Evolutionary conservation across 208 protist genomes (phyloP), one percentile per base, ranked within the genome.

Genomic region (Trypanosoma caninum): DNA sequence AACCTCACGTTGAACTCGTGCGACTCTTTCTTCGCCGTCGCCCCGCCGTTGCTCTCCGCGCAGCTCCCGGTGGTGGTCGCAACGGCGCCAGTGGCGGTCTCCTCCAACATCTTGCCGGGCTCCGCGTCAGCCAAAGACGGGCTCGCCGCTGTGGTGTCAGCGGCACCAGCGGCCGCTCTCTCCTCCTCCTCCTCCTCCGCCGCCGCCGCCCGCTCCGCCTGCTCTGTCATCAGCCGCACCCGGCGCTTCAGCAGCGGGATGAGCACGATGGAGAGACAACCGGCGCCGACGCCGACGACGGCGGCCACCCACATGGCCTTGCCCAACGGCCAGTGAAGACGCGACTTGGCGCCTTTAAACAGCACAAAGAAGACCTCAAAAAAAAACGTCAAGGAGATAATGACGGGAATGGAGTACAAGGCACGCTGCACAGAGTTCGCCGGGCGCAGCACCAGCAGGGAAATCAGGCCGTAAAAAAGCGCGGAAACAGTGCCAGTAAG

Each of bases 301-400:
- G 74, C 66, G 10, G 74, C 74, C 5, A 93, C 78, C 82, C 80
- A 93, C 41, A 63, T 67, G 1, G 78, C 72, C 31, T 81, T 61
- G 9, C 59, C 44, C 20, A 79, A 59, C 11, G 37, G 47, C 86
- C 86, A 89, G 53, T 89, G 64, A 25, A 89, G 69, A 13, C 69
- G 65, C 30, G 57, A 78, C 33, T 74, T 73, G 7, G 80, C 86
- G 10, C 82, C 86, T 69, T 89, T 92, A 59, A 73, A 87, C 3
- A 93, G 72, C 18, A 89, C 66, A 51, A 89, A 93, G 76, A 93
- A 89, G 41, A 74, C 42, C 76, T 93, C 82, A 13, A 93, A 62
- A 62, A 93, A 93, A 58, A 89, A 82, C 16, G 82, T 70, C n/a
- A 93, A 50, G 35, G 30, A 16, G 42, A 89, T 76, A 59, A 89